Percentiles rank a stretch among this genome's conserved stretches.
These are phyloP conservation scores for Neonectria faginata DNA, from an alignment of 2,329 filamentous ascomycete genomes.

Conservation along the genomic window DNA sequence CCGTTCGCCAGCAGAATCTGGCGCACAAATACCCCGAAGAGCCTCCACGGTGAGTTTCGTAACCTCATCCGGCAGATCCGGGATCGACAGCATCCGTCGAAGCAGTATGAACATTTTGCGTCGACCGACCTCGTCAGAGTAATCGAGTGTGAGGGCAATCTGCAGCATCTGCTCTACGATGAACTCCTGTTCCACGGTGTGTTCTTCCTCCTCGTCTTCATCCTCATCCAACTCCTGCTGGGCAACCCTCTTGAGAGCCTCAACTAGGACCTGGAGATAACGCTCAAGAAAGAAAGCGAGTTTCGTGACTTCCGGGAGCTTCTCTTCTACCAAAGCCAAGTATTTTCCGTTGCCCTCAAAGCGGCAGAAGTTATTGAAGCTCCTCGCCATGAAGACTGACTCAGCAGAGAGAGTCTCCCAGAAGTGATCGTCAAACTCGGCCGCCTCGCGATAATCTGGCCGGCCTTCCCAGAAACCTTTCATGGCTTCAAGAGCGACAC, in stretches of 20 bases:
- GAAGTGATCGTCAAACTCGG: slow-evolving; percentile 78
- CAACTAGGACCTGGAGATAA: slow-evolving; percentile 77
- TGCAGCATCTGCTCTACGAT: slow-evolving; percentile 95
- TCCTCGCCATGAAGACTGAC: slow-evolving; percentile 88
- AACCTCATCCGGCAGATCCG: slow-evolving; percentile 90
- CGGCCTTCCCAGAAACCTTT: slow-evolving; percentile 95
- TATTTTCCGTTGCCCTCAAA: slow-evolving; percentile 79
- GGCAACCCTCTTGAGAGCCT: slow-evolving; percentile 69
- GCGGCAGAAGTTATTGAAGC: slow-evolving; percentile 93
- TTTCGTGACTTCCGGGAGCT: slow-evolving; percentile 93
- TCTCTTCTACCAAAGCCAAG: slow-evolving; percentile 84
- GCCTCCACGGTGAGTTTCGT: slow-evolving; percentile 89
- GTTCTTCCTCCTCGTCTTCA: slow-evolving; percentile 77
- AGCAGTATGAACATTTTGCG: slow-evolving; percentile 96
- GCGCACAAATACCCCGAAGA: slow-evolving; percentile 84
- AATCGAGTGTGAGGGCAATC: slow-evolving; percentile 91
- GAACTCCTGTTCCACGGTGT: slow-evolving; percentile 91
- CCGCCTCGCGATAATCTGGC: slow-evolving; percentile 80
- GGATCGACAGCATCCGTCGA: slow-evolving; percentile 84
- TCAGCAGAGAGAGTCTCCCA: slow-evolving; percentile 88
- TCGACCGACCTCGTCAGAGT: slow-evolving; percentile 95
- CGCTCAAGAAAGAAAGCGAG: slow-evolving; percentile 88
- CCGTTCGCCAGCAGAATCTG: slow-evolving; percentile 77
- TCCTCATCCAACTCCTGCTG: slow-evolving; percentile 68
- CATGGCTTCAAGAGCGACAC: slow-evolving; percentile 94